phyloP scores from a whole-genome alignment of 495 filamentous ascomycete species.

The Parachaetomium inaequale region DNA sequence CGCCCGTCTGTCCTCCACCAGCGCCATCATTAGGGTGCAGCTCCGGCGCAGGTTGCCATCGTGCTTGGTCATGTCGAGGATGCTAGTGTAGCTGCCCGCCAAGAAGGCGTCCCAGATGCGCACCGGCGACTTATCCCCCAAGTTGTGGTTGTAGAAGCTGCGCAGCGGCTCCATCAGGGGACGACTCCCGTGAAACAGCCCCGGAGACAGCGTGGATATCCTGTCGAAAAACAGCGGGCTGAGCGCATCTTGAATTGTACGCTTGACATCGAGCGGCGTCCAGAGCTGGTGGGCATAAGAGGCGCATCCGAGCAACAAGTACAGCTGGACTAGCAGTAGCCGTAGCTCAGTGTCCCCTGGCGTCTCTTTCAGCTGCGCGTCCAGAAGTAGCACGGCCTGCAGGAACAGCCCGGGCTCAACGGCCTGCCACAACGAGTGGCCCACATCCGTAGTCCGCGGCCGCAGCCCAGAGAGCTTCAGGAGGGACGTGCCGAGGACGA shows the following conservation, averaged over 20 bases:
- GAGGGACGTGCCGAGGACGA: slow-evolving; percentile 44
- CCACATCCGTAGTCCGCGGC: slow-evolving; percentile 12
- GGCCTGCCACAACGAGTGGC: slow-evolving; percentile 30
- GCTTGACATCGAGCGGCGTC: slow-evolving; percentile 45
- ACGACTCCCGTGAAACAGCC: slow-evolving; percentile 35
- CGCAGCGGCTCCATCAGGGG: slow-evolving; percentile 36
- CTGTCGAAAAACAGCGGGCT: slow-evolving; percentile 48
- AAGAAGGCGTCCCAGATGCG: slow-evolving; percentile 44
- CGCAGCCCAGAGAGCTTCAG: slow-evolving; percentile 43
- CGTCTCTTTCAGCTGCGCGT: slow-evolving; percentile 38
- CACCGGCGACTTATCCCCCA: slow-evolving; percentile 38
- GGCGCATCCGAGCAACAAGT: slow-evolving; percentile 43
- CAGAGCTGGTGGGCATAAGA: slow-evolving; percentile 43
- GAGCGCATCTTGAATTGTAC: slow-evolving; percentile 48
- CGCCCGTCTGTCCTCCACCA: slow-evolving; percentile 45
- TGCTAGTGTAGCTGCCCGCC: slow-evolving; percentile 44
- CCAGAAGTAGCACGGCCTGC: slow-evolving; percentile 46
- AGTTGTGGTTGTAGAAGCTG: slow-evolving; percentile 34
- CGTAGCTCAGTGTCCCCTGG: slow-evolving; percentile 39
- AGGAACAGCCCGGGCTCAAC: slow-evolving; percentile 37
- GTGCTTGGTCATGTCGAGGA: slow-evolving; percentile 39
- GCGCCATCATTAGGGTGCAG: slow-evolving; percentile 41
- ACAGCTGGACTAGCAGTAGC: slow-evolving; percentile 46
- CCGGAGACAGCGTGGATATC: slow-evolving; percentile 50
- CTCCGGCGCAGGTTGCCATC: slow-evolving; percentile 38